Conservation (phyloP, 371 early-diverging fungal species). For the Parasitella parasitica region DNA sequence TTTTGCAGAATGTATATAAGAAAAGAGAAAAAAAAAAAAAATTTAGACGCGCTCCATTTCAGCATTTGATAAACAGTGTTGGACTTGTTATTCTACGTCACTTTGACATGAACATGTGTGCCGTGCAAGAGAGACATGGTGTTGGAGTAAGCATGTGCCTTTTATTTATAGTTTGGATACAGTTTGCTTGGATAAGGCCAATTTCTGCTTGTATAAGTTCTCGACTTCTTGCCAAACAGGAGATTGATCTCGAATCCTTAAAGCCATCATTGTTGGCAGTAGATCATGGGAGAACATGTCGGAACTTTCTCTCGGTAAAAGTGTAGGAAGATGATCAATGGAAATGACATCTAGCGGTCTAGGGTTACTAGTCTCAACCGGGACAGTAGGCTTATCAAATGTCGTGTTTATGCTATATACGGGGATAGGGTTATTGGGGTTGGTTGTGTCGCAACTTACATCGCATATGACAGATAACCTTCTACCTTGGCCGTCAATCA, state of each 20-base stretch:
- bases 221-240: slow-evolving; percentile 91
- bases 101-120: neutral
- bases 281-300: slow-evolving; percentile 86
- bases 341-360: slow-evolving; percentile 85
- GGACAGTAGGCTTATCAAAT: slow-evolving; percentile 87
- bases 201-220: slow-evolving; percentile 77
- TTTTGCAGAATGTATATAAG: neutral
- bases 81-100: neutral
- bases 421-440: slow-evolving; percentile 96
- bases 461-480: slow-evolving; percentile 85
- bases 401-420: slow-evolving; percentile 89
- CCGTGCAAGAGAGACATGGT: neutral
- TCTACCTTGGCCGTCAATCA: slow-evolving; percentile 66
- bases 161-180: neutral
- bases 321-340: slow-evolving; percentile 95
- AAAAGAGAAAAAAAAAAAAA: slow-evolving; percentile 59
- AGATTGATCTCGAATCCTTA: slow-evolving; percentile 58
- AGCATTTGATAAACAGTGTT: too few relatives aligned
- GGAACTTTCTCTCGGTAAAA: slow-evolving; percentile 91
- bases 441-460: slow-evolving; percentile 96
- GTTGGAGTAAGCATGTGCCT: too few relatives aligned
- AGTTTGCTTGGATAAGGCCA: slow-evolving; percentile 23
- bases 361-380: slow-evolving; percentile 60
- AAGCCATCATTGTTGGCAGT: slow-evolving; percentile 77
- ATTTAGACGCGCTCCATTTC: slow-evolving; percentile 56